Conservation (phyloP, 768 basidiomycete species). For the Amanita inopinata region DNA sequence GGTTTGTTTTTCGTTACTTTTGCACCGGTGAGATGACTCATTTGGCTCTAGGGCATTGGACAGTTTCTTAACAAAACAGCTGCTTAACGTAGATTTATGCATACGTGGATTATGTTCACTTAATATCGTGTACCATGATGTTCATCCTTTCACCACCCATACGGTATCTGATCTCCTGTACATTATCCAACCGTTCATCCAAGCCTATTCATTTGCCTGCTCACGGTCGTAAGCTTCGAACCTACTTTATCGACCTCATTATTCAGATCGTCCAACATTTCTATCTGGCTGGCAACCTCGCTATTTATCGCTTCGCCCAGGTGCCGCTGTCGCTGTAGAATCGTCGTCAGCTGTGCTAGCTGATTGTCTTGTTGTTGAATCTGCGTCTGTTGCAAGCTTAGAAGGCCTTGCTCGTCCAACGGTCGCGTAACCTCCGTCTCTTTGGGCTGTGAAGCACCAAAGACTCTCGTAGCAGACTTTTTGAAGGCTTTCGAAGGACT, state of each 20-base stretch:
- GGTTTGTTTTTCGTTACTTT: conserved; percentile 32
- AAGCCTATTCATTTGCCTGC: conserved; percentile 74
- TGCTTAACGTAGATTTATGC: conserved; percentile 7
- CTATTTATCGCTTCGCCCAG: conserved; percentile 78
- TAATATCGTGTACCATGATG: conserved; percentile 11
- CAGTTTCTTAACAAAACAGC: conserved; percentile 33
- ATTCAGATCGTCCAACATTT: conserved; percentile 73
- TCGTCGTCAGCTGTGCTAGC: conserved; percentile 68
- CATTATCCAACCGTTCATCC: conserved; percentile 28
- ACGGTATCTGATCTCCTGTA: conserved; percentile 7
- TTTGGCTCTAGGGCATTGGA: conserved; percentile 43
- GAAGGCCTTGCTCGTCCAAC: conserved; percentile 72
- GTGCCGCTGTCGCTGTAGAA: conserved; percentile 76
- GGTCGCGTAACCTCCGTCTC: conserved; percentile 86
- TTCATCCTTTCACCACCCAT: neutral
- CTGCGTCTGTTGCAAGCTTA: conserved; percentile 71
- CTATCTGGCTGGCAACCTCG: conserved; percentile 79
- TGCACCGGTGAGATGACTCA: conserved; percentile 10
- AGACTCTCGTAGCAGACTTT: conserved; percentile 65
- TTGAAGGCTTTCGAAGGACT: conserved; percentile 19
- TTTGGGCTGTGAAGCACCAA: conserved; percentile 51
- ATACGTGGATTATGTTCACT: neutral
- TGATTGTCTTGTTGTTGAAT: conserved; percentile 80
- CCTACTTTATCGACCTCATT: conserved; percentile 71
- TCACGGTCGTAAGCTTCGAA: conserved; percentile 68